Conservation (phyloP, 2,329 filamentous ascomycete genomes). For the Stagonosporopsis chrysanthemi region DNA sequence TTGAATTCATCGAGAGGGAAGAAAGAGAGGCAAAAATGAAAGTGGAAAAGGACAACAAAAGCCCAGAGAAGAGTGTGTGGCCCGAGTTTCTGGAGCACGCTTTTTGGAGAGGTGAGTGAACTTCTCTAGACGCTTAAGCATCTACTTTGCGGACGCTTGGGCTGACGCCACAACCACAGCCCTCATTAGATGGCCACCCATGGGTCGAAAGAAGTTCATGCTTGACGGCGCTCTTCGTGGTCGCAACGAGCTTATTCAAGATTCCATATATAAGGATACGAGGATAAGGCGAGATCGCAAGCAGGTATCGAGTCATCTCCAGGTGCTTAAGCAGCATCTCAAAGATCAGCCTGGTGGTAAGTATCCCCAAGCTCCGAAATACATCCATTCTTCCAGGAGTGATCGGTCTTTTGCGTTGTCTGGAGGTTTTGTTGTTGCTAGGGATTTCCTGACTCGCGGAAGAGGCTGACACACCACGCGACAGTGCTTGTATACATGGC, state of each 20-base stretch:
- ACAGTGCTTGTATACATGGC: slow-evolving; percentile 54
- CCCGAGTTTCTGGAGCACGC: slow-evolving; percentile 57
- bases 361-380: slow-evolving; percentile 26
- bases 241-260: slow-evolving; percentile 68
- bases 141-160: not conserved
- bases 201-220: slow-evolving; percentile 63
- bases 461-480: slow-evolving; percentile 29
- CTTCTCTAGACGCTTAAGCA: no score
- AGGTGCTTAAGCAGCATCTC: slow-evolving; percentile 66
- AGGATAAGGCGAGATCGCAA: slow-evolving; percentile 63
- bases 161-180: slow-evolving; percentile 21
- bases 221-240: slow-evolving; percentile 62
- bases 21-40: slow-evolving; percentile 24
- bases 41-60: slow-evolving; percentile 33
- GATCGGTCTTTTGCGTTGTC: slow-evolving; percentile 6
- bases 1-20: slow-evolving; percentile 32
- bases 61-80: slow-evolving; percentile 51
- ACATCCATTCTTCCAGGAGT: not conserved
- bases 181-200: slow-evolving; percentile 62
- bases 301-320: slow-evolving; percentile 70
- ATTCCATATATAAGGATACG: slow-evolving; percentile 64
- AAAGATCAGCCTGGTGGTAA: slow-evolving; percentile 61
- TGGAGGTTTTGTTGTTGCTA: slow-evolving; percentile 17
- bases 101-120: slow-evolving; percentile 56
- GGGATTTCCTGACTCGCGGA: slow-evolving; percentile 22